These are phyloP conservation scores for Aegilops bicornis DNA, from an alignment of 176 grass and related monocot genomes.

Conservation along the genomic window DNA sequence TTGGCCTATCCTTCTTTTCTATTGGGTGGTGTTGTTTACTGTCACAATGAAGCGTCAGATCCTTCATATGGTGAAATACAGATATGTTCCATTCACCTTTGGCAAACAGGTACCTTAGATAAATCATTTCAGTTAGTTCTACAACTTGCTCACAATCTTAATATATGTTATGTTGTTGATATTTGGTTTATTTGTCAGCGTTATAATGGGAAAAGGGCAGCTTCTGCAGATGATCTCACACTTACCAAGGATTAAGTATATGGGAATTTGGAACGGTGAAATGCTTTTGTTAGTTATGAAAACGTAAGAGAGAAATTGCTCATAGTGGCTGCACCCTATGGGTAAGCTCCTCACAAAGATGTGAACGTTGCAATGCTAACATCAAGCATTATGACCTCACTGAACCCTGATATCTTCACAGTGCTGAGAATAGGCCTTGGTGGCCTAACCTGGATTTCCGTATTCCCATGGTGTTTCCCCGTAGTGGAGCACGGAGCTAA, in stretches of 20 bases:
- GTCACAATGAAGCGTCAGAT: conserved; percentile 83
- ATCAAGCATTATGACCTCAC: conserved; percentile 12
- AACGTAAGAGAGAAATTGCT: neutral
- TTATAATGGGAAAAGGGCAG: conserved; percentile 46
- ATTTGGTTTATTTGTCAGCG: conserved; percentile 40
- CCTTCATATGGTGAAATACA: conserved; percentile 83
- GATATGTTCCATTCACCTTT: conserved; percentile 80
- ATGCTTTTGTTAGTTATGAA: conserved; percentile 19
- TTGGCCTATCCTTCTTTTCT: conserved; percentile 84
- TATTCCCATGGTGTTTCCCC: neutral
- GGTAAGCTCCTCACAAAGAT: neutral
- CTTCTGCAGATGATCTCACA: conserved; percentile 39
- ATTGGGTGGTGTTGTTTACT: conserved; percentile 62
- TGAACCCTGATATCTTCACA: neutral
- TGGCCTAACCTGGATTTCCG: neutral
- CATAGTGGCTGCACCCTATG: neutral
- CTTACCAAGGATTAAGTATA: conserved; percentile 34
- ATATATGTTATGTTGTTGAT: conserved; percentile 11
- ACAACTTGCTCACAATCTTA: neutral
- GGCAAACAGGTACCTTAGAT: conserved; percentile 66
- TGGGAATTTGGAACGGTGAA: neutral
- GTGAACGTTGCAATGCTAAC: conserved; percentile 14
- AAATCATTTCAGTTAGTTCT: neutral
- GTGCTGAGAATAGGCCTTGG: conserved; percentile 8
- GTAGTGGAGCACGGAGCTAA: conserved; percentile 8